Conservation (phyloP, 768 basidiomycete species). For the Pilatotrama ljubarskyi region DNA sequence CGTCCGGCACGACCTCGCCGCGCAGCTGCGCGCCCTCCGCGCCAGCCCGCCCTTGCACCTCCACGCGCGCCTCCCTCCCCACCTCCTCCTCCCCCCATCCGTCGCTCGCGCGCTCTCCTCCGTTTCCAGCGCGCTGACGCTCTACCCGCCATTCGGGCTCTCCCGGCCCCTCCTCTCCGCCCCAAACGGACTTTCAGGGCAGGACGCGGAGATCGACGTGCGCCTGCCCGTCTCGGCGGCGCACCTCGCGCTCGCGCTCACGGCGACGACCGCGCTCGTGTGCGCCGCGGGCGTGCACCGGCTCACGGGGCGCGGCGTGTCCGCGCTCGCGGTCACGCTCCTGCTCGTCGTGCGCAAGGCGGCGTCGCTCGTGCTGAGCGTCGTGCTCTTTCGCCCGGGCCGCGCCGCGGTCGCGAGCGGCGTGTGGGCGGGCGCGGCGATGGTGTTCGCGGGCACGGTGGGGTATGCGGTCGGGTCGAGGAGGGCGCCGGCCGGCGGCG, state of each 20-base stretch:
- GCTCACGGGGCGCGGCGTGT: conserved; percentile 69
- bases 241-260: conserved; percentile 64
- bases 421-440: conserved; percentile 25
- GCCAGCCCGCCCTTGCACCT: conserved; percentile 37
- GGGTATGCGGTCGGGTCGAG: conserved; percentile 52
- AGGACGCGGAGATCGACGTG: conserved; percentile 22
- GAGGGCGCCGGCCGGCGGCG: conserved; percentile 7
- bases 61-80: conserved; percentile 14
- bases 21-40: conserved; percentile 47
- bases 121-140: conserved; percentile 10
- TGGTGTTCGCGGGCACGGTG: conserved; percentile 71
- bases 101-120: conserved; percentile 28
- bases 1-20: conserved; percentile 50
- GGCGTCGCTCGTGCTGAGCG: conserved; percentile 71
- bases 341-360: conserved; percentile 83
- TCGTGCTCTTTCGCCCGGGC: conserved; percentile 46
- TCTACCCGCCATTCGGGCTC: conserved; percentile 12
- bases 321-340: conserved; percentile 75
- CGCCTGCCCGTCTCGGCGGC: conserved; percentile 55
- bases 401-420: conserved; percentile 24
- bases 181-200: conserved; percentile 28
- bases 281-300: conserved; percentile 88
- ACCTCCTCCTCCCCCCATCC: conserved; percentile 24
- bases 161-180: conserved; percentile 20
- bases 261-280: conserved; percentile 80